These are phyloP conservation scores for Paragyromitra xinjiangensis DNA, from an alignment of 495 filamentous ascomycete genomes.

Conservation along the genomic window DNA sequence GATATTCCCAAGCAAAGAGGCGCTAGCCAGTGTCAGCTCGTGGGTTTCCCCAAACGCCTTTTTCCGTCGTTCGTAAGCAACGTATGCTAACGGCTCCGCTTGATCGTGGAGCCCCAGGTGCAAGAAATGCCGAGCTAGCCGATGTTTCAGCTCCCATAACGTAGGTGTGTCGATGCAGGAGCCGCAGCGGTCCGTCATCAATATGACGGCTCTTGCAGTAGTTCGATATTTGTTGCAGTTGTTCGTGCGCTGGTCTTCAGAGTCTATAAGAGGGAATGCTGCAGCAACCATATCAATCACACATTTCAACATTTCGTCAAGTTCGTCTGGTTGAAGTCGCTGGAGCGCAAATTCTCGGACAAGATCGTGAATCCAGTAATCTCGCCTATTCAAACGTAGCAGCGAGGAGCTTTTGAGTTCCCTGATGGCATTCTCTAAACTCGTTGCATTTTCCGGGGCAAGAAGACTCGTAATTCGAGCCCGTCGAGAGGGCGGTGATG, in stretches of 20 bases:
- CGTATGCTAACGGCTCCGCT: background rate
- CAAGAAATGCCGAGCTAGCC: slow-evolving; percentile 2
- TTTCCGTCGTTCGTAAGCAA: slow-evolving; percentile 1
- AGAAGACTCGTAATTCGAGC: slow-evolving; percentile 6
- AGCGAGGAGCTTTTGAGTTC: slow-evolving; percentile 19
- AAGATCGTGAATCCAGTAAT: slow-evolving; percentile 17
- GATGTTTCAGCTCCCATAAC: slow-evolving; percentile 12
- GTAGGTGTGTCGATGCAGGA: background rate
- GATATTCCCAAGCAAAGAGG: background rate
- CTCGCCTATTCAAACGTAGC: background rate
- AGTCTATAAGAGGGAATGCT: slow-evolving; percentile 13
- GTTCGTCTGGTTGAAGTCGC: background rate
- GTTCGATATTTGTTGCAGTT: slow-evolving; percentile 19
- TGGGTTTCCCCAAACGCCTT: background rate
- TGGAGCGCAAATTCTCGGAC: slow-evolving; percentile 11
- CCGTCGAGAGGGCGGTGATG: background rate
- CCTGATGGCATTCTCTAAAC: background rate
- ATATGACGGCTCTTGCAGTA: slow-evolving; percentile 7
- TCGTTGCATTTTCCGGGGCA: background rate
- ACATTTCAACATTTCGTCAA: background rate
- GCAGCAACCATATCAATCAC: slow-evolving; percentile 12
- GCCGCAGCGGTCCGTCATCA: background rate
- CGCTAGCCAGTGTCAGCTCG: slow-evolving; percentile 1
- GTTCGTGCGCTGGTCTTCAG: slow-evolving; percentile 15
- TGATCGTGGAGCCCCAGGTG: slow-evolving; percentile 9